Evolutionary conservation across 1,284 basidiomycete genomes (phyloP).

Genomic region (Ceratobasidium papillatum): DNA sequence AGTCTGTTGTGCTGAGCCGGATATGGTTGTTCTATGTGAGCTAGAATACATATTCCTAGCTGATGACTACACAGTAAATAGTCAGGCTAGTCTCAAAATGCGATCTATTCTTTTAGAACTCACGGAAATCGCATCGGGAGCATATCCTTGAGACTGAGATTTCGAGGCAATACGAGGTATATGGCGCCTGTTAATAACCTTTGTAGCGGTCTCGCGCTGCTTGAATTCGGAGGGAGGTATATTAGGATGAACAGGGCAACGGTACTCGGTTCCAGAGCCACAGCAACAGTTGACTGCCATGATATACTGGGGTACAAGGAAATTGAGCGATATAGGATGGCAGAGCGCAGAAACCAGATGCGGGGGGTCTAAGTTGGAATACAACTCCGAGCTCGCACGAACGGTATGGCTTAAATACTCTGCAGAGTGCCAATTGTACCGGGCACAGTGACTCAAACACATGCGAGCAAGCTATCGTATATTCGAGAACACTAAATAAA

Average conservation of each 20-base stretch:
- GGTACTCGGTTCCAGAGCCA: background rate
- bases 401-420: constrained; percentile 14
- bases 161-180: no score
- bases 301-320: background rate
- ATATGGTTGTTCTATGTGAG: no score
- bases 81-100: no score
- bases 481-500: constrained; percentile 14
- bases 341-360: background rate
- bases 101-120: no score
- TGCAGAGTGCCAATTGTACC: background rate
- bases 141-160: no score
- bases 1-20: no score
- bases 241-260: constrained; percentile 3
- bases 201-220: background rate
- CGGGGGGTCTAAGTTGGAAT: background rate
- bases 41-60: no score
- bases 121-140: no score
- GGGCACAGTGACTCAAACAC: background rate
- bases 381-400: no score
- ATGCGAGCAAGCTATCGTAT: background rate
- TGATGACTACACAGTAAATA: no score
- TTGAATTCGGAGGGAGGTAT: background rate
- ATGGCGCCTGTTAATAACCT: no score
- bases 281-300: background rate
- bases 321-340: background rate